Conservation (phyloP, 192 early-diverging fungal species). For the Lunasporangiospora selenospora region DNA sequence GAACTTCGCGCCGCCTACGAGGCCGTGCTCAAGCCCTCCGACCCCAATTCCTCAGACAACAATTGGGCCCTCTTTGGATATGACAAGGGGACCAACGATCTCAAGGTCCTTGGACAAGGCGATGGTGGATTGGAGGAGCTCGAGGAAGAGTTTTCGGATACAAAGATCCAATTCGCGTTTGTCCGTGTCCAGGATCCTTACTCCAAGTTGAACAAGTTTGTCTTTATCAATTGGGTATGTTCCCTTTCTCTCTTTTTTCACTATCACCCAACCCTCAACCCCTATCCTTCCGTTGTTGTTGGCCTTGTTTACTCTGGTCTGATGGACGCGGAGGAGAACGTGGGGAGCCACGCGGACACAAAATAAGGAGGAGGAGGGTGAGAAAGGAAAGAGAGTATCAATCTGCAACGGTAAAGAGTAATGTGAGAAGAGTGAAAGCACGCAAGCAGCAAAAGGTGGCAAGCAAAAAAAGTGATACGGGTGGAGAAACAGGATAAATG, state of each 20-base stretch:
- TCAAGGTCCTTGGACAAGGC: conserved; percentile 69
- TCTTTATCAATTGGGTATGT: conserved; percentile 90
- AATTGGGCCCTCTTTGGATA: conserved; percentile 82
- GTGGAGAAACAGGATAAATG: too few relatives aligned
- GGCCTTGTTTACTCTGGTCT: too few relatives aligned
- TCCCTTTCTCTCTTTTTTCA: conserved; percentile 2
- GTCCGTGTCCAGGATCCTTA: conserved; percentile 85
- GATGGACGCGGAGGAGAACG: too few relatives aligned
- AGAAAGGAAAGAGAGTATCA: too few relatives aligned
- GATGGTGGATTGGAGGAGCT: conserved; percentile 85
- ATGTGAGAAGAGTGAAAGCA: too few relatives aligned
- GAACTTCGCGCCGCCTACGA: conserved; percentile 71
- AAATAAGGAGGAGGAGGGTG: too few relatives aligned
- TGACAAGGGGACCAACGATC: conserved; percentile 74
- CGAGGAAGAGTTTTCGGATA: conserved; percentile 89
- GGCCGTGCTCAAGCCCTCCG: conserved; percentile 62
- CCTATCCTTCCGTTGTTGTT: too few relatives aligned
- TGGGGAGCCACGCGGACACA: too few relatives aligned
- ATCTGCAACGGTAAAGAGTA: too few relatives aligned
- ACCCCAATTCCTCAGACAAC: conserved; percentile 48
- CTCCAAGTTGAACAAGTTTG: conserved; percentile 85
- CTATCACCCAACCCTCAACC: neutral
- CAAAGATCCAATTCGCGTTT: conserved; percentile 92
- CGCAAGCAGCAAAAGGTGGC: too few relatives aligned
- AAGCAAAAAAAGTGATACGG: too few relatives aligned